Evolutionary conservation across 768 basidiomycete species (phyloP).

Genomic region (Trametes cingulata): DNA sequence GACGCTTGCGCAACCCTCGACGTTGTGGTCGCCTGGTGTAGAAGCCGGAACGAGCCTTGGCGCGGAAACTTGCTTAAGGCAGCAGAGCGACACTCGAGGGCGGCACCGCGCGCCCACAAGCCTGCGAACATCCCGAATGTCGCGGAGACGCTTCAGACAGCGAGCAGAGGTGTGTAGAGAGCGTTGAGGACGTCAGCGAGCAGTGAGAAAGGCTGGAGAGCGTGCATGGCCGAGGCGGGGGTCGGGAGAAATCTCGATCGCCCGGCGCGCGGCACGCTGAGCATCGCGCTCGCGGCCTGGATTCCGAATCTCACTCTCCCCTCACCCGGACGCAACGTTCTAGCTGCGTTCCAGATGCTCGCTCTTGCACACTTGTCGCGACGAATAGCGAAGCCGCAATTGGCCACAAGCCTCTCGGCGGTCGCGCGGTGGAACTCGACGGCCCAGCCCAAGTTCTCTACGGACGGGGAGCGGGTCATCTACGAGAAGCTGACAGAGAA

Average conservation of each 20-base stretch:
- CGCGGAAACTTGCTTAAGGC: conserved; percentile 12
- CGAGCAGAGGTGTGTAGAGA: conserved; percentile 2
- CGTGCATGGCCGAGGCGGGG: not conserved
- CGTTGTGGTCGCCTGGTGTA: conserved; percentile 3
- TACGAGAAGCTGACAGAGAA: conserved; percentile 67
- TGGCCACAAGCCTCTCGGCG: not conserved
- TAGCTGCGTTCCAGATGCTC: conserved; percentile 26
- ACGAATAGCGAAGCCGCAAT: conserved; percentile 18
- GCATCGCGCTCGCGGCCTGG: not conserved
- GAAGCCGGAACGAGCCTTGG: conserved; percentile 4
- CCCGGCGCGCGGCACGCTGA: not conserved
- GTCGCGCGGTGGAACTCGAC: conserved; percentile 11
- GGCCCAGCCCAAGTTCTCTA: conserved; percentile 16
- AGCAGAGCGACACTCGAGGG: conserved; percentile 16
- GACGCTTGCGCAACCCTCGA: not conserved
- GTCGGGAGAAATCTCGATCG: conserved; percentile 10
- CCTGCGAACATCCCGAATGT: conserved; percentile 15
- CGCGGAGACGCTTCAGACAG: not conserved
- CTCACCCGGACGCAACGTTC: not conserved
- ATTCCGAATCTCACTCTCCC: conserved; percentile 7
- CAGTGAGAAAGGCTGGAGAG: not conserved
- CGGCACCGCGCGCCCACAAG: conserved; percentile 19
- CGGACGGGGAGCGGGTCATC: conserved; percentile 72
- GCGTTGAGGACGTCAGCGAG: not conserved
- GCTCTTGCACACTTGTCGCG: conserved; percentile 24